These are phyloP conservation scores for Alternaria metachromatica DNA, from an alignment of 2,329 filamentous ascomycete species.

Conservation along the genomic window DNA sequence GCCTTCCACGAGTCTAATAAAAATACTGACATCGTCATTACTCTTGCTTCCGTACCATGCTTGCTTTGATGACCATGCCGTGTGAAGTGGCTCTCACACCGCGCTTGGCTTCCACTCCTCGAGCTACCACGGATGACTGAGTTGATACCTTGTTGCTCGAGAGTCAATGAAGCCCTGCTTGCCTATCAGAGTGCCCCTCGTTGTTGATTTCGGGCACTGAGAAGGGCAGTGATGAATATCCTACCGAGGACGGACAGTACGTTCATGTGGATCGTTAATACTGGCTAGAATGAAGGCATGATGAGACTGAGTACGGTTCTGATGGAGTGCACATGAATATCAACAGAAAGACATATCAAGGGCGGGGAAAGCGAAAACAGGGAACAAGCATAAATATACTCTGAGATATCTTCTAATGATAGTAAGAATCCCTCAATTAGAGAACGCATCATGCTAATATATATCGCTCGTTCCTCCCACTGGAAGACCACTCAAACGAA, in stretches of 20 bases:
- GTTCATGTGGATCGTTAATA: neutral
- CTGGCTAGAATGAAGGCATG: neutral
- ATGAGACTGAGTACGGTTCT: neutral
- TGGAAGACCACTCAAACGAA: neutral
- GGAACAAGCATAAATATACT: neutral
- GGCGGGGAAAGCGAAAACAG: neutral
- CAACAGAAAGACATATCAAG: neutral
- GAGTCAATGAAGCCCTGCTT: neutral
- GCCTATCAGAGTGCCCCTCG: neutral
- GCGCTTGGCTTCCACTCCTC: neutral
- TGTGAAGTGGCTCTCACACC: neutral
- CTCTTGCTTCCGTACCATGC: neutral
- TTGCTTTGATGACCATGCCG: neutral
- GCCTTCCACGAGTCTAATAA: constrained; percentile 25
- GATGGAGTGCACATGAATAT: neutral
- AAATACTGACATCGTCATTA: constrained; percentile 15
- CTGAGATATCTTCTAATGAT: constrained; percentile 1
- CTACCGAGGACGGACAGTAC: neutral
- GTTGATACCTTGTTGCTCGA: neutral
- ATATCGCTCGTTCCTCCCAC: neutral
- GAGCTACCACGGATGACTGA: neutral
- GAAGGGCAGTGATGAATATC: neutral
- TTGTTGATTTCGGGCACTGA: neutral
- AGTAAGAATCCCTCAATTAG: neutral
- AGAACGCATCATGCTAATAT: neutral